Conservation (phyloP, 1,139 yeast genomes). For the Pichia sp. region DNA sequence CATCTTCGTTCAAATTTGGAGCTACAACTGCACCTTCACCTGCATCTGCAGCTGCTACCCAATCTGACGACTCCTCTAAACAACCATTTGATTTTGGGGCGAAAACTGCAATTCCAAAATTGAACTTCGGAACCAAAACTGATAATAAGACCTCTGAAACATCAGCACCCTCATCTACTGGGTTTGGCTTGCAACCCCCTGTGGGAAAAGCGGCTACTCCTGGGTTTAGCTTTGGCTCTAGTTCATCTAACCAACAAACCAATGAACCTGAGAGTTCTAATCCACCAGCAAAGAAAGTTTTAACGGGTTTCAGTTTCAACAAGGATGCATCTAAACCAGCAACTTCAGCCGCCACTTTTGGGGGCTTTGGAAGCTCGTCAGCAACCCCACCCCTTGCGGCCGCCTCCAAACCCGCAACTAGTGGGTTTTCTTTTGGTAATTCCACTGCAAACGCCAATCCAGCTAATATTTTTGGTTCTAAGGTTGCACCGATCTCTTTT, state of each 20-base stretch:
- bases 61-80: not conserved
- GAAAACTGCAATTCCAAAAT: not conserved
- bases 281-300: no score
- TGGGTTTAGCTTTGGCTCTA: not conserved
- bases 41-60: not conserved
- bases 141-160: not conserved
- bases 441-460: not conserved
- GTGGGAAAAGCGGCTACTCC: not conserved
- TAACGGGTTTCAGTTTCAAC: no score
- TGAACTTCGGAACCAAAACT: not conserved
- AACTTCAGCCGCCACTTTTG: not conserved
- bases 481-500: not conserved
- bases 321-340: not conserved
- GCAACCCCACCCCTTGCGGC: not conserved
- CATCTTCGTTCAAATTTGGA: not conserved
- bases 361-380: not conserved
- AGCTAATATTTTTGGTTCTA: not conserved
- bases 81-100: not conserved
- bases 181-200: not conserved
- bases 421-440: slow-evolving; percentile 2
- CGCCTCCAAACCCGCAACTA: not conserved
- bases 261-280: no score
- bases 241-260: no score
- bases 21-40: not conserved
- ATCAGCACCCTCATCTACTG: not conserved